Percentiles rank a stretch among this genome's conserved stretches.
Evolutionary conservation across 768 basidiomycete species (phyloP).

Genomic region (Collybiopsis confluens): DNA sequence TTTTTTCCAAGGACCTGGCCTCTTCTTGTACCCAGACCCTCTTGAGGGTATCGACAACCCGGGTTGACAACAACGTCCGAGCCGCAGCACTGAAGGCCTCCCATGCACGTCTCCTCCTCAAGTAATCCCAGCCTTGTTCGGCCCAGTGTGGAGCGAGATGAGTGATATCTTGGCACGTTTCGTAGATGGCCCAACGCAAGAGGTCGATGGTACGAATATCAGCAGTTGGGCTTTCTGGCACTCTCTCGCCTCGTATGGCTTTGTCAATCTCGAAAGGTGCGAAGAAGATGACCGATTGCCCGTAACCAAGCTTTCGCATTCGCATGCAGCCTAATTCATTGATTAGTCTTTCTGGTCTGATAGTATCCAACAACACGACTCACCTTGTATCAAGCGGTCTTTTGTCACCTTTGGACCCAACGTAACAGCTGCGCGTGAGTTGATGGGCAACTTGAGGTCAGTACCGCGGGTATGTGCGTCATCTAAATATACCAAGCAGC

Average conservation of each 20-base stretch:
- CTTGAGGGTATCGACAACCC: not conserved
- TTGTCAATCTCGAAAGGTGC: constrained; percentile 37
- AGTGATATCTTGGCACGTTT: constrained; percentile 40
- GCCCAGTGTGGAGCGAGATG: constrained; percentile 37
- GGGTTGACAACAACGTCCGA: not conserved
- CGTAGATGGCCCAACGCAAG: constrained; percentile 38
- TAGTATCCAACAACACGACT: constrained; percentile 10
- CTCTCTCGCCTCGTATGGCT: constrained; percentile 25
- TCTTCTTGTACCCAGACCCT: constrained; percentile 35
- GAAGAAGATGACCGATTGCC: constrained; percentile 46
- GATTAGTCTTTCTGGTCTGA: not conserved
- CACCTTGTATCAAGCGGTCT: constrained; percentile 49
- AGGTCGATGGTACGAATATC: constrained; percentile 21
- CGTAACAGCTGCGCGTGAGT: constrained; percentile 43
- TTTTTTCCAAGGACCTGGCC: constrained; percentile 28
- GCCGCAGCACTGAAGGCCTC: not conserved
- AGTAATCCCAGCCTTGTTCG: constrained; percentile 34
- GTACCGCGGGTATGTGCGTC: constrained; percentile 52
- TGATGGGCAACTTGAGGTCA: constrained; percentile 44
- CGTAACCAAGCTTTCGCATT: constrained; percentile 44
- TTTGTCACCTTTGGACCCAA: constrained; percentile 48
- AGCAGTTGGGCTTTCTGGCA: not conserved
- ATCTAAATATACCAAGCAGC: constrained; percentile 46
- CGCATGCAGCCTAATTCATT: constrained; percentile 44
- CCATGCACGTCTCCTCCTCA: constrained; percentile 21